Percentiles rank a stretch among this genome's conserved stretches.
These are phyloP conservation scores for Leccinum griseonigrum DNA, from an alignment of 1,284 basidiomycete species.

Conservation along the genomic window DNA sequence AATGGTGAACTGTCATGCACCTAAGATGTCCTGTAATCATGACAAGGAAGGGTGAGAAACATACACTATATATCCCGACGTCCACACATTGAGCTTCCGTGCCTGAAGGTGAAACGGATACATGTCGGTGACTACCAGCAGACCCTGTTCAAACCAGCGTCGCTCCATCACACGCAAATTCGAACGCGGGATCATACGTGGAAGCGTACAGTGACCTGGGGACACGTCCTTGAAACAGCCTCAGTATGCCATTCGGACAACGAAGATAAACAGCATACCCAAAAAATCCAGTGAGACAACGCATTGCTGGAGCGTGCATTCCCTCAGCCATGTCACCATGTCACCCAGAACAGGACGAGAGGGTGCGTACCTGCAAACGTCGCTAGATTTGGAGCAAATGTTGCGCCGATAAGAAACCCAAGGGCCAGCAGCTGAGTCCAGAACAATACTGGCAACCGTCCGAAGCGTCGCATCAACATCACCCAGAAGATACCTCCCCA, in stretches of 20 bases:
- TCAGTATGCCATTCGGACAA: slow-evolving; percentile 8
- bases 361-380: slow-evolving; percentile 42
- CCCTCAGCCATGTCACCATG: neutral
- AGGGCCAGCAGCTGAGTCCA: slow-evolving; percentile 54
- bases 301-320: slow-evolving; percentile 46
- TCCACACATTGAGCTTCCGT: slow-evolving; percentile 72
- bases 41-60: slow-evolving; percentile 31
- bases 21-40: neutral
- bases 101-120: slow-evolving; percentile 77
- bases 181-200: neutral
- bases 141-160: slow-evolving; percentile 41
- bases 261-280: slow-evolving; percentile 40
- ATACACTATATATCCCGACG: slow-evolving; percentile 64
- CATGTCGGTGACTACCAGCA: slow-evolving; percentile 65
- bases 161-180: neutral
- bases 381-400: slow-evolving; percentile 49
- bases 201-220: slow-evolving; percentile 61
- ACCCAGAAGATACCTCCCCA: slow-evolving; percentile 57
- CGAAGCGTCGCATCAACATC: slow-evolving; percentile 52
- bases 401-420: slow-evolving; percentile 49
- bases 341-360: neutral
- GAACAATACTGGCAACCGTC: slow-evolving; percentile 58
- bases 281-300: slow-evolving; percentile 70
- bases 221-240: slow-evolving; percentile 46
- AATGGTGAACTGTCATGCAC: slow-evolving; percentile 44